A percentile compares a stretch with the other conserved stretches of the same genome.
Evolutionary conservation across 192 early-diverging fungal species (phyloP).

Genomic region (Globomyces pollinis-pini): DNA sequence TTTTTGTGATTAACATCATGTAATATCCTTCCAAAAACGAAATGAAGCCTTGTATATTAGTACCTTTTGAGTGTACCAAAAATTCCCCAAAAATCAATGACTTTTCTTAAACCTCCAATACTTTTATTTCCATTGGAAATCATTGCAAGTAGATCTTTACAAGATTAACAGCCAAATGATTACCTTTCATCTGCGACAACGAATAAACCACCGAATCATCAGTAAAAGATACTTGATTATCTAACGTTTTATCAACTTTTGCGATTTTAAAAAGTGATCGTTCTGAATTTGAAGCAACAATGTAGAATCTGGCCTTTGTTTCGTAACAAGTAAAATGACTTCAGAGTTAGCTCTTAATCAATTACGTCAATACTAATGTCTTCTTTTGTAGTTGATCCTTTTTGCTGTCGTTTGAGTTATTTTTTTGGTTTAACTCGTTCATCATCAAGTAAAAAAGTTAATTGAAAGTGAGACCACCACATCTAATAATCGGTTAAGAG

Average conservation of each 20-base stretch:
- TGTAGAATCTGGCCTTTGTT: conserved; percentile 57
- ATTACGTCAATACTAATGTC: no score
- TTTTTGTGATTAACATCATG: conserved; percentile 74
- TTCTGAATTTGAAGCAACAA: conserved; percentile 76
- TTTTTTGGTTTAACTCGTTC: no score
- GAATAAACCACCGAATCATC: conserved; percentile 73
- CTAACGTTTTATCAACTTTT: conserved; percentile 77
- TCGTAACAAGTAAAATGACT: conserved; percentile 6
- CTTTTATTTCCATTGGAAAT: conserved; percentile 70
- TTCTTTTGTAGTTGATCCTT: no score
- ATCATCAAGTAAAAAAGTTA: no score
- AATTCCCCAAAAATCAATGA: conserved; percentile 65
- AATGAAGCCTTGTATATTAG: no score
- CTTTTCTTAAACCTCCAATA: conserved; percentile 64
- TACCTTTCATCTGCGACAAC: conserved; percentile 63
- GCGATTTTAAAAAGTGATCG: conserved; percentile 72
- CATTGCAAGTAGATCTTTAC: conserved; percentile 63
- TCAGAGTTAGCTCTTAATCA: conserved; percentile 1
- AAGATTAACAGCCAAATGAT: no score
- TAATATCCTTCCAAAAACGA: conserved; percentile 90
- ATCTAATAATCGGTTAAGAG: no score
- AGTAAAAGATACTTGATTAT: conserved; percentile 60
- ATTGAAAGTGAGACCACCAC: no score
- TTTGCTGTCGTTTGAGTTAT: no score
- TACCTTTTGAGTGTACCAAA: no score